Conservation (phyloP, 139 green algal genomes). For the Auxenochlorella pyrenoidosa region DNA sequence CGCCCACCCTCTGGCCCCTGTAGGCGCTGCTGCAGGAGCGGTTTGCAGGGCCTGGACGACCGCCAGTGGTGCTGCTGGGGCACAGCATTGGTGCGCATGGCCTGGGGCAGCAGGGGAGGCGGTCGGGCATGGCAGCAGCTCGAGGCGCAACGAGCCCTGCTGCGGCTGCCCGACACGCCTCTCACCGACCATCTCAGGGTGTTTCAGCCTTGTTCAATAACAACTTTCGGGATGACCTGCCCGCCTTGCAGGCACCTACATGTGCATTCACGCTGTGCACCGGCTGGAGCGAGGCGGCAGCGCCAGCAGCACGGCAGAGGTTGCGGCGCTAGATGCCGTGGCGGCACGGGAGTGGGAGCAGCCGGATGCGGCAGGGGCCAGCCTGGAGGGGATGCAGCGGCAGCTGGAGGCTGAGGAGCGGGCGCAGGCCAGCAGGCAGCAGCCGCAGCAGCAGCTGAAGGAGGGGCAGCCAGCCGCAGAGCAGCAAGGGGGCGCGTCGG, state of each 20-base stretch:
- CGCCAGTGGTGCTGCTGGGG: slow-evolving; percentile 5
- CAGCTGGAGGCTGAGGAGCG: background rate
- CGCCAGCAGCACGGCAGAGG: background rate
- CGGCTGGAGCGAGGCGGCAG: background rate
- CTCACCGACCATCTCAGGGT: no score
- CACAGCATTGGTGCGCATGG: slow-evolving; percentile 18
- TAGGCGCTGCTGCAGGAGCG: slow-evolving; percentile 15
- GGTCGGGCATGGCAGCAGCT: no score
- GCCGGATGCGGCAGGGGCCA: background rate
- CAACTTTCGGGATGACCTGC: no score
- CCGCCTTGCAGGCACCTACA: background rate
- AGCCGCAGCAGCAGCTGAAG: background rate
- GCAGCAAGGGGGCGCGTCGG: background rate
- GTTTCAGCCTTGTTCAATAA: no score
- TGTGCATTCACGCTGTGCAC: slow-evolving; percentile 4
- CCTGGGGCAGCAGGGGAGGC: no score
- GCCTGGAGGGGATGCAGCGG: background rate
- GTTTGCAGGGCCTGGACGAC: background rate
- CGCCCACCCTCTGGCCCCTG: background rate
- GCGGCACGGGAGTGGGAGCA: background rate
- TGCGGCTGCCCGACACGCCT: no score
- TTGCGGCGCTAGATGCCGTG: background rate
- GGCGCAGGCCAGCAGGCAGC: background rate
- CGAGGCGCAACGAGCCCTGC: no score
- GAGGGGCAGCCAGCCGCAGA: background rate